A percentile compares a stretch with the other conserved stretches of the same genome.
Conservation (phyloP, 2,329 filamentous ascomycete species). For the Stagonosporopsis vannaccii region DNA sequence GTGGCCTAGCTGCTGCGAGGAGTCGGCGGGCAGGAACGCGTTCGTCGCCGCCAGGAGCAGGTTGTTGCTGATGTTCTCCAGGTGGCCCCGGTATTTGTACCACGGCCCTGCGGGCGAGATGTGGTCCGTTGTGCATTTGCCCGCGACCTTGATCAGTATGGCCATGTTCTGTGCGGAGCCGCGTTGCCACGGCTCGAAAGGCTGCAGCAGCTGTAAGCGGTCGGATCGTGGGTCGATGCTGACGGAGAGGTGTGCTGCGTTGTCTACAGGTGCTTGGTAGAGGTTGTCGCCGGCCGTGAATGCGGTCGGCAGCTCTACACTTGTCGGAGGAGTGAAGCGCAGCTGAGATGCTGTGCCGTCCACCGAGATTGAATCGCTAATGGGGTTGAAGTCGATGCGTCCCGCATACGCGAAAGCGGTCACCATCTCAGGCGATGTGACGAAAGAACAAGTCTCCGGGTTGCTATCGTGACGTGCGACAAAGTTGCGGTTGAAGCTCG, state of each 20-base stretch:
- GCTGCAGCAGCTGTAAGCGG: slow-evolving; percentile 29
- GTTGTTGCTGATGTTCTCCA: slow-evolving; percentile 51
- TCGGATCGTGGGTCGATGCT: slow-evolving; percentile 38
- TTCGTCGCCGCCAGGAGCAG: slow-evolving; percentile 36
- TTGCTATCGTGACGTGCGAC: slow-evolving; percentile 49
- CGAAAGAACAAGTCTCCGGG: slow-evolving; percentile 58
- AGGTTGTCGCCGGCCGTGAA: slow-evolving; percentile 35
- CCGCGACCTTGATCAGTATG: slow-evolving; percentile 46
- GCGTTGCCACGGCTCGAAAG: slow-evolving; percentile 32
- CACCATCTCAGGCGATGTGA: slow-evolving; percentile 58
- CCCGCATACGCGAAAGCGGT: slow-evolving; percentile 44
- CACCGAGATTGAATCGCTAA: slow-evolving; percentile 31
- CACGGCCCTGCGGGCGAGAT: slow-evolving; percentile 51
- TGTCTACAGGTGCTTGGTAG: slow-evolving; percentile 33
- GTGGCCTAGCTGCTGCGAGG: slow-evolving; percentile 34
- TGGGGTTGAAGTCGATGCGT: slow-evolving; percentile 38
- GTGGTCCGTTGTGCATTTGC: slow-evolving; percentile 53
- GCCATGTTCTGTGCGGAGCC: slow-evolving; percentile 31
- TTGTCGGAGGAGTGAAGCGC: slow-evolving; percentile 36
- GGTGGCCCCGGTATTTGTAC: slow-evolving; percentile 51
- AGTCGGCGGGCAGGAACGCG: slow-evolving; percentile 31
- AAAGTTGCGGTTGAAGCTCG: slow-evolving; percentile 50
- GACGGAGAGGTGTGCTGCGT: slow-evolving; percentile 32
- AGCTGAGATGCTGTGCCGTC: slow-evolving; percentile 22
- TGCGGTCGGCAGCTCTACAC: slow-evolving; percentile 33